A percentile compares a stretch with the other conserved stretches of the same genome.
These are phyloP conservation scores for Aspergillus sclerotiicarbonarius DNA, from an alignment of 495 filamentous ascomycete genomes.

Conservation along the genomic window DNA sequence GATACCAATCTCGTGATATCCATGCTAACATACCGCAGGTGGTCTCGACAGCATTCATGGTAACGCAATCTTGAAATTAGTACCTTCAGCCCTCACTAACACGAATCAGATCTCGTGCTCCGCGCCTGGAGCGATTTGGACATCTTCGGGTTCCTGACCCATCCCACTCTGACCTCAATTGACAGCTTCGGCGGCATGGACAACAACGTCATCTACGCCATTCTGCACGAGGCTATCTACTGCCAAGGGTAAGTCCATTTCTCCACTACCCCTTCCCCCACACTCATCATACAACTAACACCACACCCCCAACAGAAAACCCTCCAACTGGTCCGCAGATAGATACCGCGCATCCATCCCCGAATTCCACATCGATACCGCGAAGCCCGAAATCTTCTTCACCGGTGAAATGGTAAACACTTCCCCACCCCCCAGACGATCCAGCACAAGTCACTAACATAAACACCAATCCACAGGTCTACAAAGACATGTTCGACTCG, in stretches of 20 bases:
- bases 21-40: conserved; percentile 36
- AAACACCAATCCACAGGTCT: conserved; percentile 48
- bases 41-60: conserved; percentile 67
- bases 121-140: conserved; percentile 67
- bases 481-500: conserved; percentile 73
- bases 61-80: conserved; percentile 16
- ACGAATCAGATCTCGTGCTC: conserved; percentile 58
- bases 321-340: conserved; percentile 65
- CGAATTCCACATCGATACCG: conserved; percentile 43
- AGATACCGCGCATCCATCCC: conserved; percentile 42
- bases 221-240: conserved; percentile 85
- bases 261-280: not conserved
- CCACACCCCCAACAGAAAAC: conserved; percentile 33
- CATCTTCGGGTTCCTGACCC: conserved; percentile 67
- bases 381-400: conserved; percentile 66
- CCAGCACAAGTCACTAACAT: conserved; percentile 7
- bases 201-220: conserved; percentile 72
- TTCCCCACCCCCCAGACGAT: not conserved
- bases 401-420: conserved; percentile 77
- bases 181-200: conserved; percentile 69
- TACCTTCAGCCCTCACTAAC: conserved; percentile 7
- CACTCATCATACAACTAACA: not conserved
- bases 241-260: conserved; percentile 53
- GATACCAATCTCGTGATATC: not conserved
- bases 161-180: conserved; percentile 63